Conservation (phyloP, 2,329 filamentous ascomycete genomes). For the Rutstroemia sp. region DNA sequence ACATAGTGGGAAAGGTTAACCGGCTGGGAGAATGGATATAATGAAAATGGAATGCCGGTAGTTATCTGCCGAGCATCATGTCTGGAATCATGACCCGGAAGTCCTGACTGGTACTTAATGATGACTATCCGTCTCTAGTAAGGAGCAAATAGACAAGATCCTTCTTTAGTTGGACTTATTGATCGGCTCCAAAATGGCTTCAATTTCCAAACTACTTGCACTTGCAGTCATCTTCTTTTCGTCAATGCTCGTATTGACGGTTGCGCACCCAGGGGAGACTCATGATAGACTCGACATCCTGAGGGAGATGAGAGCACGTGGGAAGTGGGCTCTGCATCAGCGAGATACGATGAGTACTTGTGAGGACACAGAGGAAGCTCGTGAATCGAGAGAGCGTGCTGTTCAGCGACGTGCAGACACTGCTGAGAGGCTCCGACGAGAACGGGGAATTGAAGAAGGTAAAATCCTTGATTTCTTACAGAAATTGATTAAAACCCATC, state of each 20-base stretch:
- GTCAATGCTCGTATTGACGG: background rate
- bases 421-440: conserved; percentile 2
- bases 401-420: background rate
- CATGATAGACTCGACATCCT: conserved; percentile 8
- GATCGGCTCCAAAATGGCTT: conserved; percentile 5
- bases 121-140: background rate
- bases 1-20: background rate
- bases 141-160: background rate
- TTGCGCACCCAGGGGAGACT: conserved; percentile 25
- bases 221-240: conserved; percentile 10
- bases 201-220: conserved; percentile 10
- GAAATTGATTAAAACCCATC: background rate
- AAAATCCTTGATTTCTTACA: background rate
- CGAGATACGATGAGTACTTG: conserved; percentile 7
- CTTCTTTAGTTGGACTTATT: no score
- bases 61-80: background rate
- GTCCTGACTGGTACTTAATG: background rate
- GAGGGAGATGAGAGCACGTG: conserved; percentile 12
- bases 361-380: conserved; percentile 7
- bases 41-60: background rate
- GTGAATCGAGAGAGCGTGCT: conserved; percentile 6
- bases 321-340: conserved; percentile 4
- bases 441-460: conserved; percentile 2
- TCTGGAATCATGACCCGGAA: background rate
- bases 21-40: background rate